These are phyloP conservation scores for Babesia caballi DNA, from an alignment of 169 alveolate species.

Conservation along the genomic window DNA sequence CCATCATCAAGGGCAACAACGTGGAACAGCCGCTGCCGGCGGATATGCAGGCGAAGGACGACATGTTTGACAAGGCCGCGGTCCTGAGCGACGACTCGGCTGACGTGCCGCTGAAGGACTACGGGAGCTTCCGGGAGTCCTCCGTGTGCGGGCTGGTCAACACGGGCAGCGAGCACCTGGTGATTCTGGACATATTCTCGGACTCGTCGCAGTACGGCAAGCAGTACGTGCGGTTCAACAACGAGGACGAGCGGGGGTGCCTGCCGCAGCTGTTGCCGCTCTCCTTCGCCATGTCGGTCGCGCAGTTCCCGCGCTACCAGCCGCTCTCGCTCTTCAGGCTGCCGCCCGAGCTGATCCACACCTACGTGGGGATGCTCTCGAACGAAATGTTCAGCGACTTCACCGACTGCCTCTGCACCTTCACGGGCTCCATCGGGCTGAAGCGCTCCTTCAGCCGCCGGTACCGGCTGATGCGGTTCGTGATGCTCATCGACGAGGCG, in stretches of 20 bases:
- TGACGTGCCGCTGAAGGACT: background rate
- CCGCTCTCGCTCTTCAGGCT: conserved; percentile 18
- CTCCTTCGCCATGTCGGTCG: conserved; percentile 50
- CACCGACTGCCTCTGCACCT: conserved; percentile 56
- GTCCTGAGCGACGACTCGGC: background rate
- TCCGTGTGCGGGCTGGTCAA: background rate
- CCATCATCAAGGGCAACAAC: conserved; percentile 30
- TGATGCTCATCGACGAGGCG: conserved; percentile 26
- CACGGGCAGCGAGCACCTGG: conserved; percentile 31
- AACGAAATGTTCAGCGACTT: conserved; percentile 31
- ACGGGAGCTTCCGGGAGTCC: background rate
- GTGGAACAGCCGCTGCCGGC: background rate
- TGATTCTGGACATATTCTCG: conserved; percentile 45
- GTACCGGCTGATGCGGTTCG: conserved; percentile 40
- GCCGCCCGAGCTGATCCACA: conserved; percentile 29
- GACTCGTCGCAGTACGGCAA: conserved; percentile 50
- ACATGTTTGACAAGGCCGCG: background rate
- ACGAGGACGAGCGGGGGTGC: conserved; percentile 30
- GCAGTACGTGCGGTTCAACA: conserved; percentile 48
- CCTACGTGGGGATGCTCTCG: conserved; percentile 42
- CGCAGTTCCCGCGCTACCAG: conserved; percentile 57
- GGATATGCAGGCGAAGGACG: background rate
- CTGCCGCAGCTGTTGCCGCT: conserved; percentile 41
- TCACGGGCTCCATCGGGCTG: conserved; percentile 39
- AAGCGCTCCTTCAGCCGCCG: conserved; percentile 31